phyloP scores from a whole-genome alignment of 768 basidiomycete genomes.

The Trametopsis cervina region DNA sequence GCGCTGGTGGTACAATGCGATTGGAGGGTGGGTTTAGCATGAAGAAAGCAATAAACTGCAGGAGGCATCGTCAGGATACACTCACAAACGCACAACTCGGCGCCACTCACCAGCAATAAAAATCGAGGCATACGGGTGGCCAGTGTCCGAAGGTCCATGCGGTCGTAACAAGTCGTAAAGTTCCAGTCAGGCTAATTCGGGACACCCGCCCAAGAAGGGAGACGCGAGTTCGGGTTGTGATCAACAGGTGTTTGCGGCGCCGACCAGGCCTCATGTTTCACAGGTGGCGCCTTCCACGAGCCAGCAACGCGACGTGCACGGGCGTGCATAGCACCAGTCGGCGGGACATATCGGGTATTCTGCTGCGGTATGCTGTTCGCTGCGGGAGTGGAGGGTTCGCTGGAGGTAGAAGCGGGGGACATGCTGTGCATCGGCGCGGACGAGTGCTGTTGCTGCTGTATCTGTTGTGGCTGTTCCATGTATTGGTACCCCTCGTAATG shows the following conservation, averaged over 20 bases:
- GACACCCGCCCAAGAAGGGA: conserved; percentile 2
- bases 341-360: neutral
- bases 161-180: conserved; percentile 1
- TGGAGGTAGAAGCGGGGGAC: neutral
- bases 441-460: neutral
- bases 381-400: neutral
- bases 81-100: neutral
- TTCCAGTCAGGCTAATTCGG: neutral
- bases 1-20: neutral
- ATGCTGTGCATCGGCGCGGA: neutral
- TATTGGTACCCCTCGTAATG: neutral
- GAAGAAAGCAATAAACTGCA: neutral
- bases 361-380: neutral
- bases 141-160: conserved; percentile 3
- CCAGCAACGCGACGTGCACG: conserved; percentile 6
- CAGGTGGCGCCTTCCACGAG: conserved; percentile 5
- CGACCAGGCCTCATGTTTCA: neutral
- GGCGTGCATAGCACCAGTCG: conserved; percentile 2
- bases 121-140: neutral
- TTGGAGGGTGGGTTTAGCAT: neutral
- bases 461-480: neutral
- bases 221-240: neutral
- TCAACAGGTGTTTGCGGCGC: neutral
- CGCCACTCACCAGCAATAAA: conserved; percentile 6
- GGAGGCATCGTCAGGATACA: neutral